A percentile compares a stretch with the other conserved stretches of the same genome.
Evolutionary conservation across 495 filamentous ascomycete genomes (phyloP).

Genomic region (Melanomma pulvis-pyrius): DNA sequence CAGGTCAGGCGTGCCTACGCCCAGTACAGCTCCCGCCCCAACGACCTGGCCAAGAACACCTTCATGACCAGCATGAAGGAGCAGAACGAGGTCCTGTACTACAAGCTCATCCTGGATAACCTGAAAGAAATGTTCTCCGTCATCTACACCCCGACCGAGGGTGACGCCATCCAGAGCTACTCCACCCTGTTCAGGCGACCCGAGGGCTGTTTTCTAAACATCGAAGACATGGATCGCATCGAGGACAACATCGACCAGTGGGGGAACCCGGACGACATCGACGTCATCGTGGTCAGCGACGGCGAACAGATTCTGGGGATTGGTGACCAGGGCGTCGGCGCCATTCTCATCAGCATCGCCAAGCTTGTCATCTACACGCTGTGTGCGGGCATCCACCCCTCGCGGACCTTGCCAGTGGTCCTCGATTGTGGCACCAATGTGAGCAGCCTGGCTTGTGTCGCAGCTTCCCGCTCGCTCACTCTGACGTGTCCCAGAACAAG

Average conservation of each 20-base stretch:
- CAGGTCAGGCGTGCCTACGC: slow-evolving; percentile 78
- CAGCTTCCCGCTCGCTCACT: background rate
- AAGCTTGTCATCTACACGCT: slow-evolving; percentile 82
- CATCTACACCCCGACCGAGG: slow-evolving; percentile 90
- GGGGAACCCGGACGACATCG: slow-evolving; percentile 71
- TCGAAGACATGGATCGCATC: slow-evolving; percentile 61
- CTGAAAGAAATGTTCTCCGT: slow-evolving; percentile 85
- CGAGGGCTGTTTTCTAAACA: slow-evolving; percentile 72
- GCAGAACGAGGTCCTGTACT: slow-evolving; percentile 81
- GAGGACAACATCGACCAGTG: slow-evolving; percentile 67
- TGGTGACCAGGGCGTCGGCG: slow-evolving; percentile 89
- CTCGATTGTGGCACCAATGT: slow-evolving; percentile 86
- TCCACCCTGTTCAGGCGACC: slow-evolving; percentile 77
- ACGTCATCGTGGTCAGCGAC: slow-evolving; percentile 89
- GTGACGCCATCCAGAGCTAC: slow-evolving; percentile 87
- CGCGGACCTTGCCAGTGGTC: slow-evolving; percentile 76
- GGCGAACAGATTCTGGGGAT: slow-evolving; percentile 82
- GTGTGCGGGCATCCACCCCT: slow-evolving; percentile 83
- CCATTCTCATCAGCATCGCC: slow-evolving; percentile 80
- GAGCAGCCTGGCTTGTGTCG: slow-evolving; percentile 9
- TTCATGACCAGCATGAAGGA: slow-evolving; percentile 80
- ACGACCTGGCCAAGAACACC: slow-evolving; percentile 76
- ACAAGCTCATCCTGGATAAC: slow-evolving; percentile 65
- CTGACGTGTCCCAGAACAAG: slow-evolving; percentile 60
- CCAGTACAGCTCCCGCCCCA: slow-evolving; percentile 65